These are phyloP conservation scores for Neckera pumila DNA, from an alignment of 225 moss, liverwort and hornwort species.

Conservation along the genomic window DNA sequence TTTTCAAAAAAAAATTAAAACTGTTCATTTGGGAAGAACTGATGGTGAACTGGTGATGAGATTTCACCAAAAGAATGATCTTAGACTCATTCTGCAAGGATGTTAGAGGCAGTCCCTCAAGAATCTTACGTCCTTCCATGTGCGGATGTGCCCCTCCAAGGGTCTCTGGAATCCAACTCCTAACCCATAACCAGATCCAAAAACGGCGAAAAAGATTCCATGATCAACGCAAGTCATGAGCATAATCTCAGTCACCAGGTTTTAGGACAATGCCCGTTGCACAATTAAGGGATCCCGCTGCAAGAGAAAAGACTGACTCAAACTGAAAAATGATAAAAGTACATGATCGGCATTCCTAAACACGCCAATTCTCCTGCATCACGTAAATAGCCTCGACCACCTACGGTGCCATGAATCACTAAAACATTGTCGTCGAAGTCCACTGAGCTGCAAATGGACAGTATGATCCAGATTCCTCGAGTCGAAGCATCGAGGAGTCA, in stretches of 20 bases:
- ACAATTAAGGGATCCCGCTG: not conserved
- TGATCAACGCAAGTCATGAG: not conserved
- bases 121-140: not conserved
- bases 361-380: constrained; percentile 18
- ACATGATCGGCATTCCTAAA: constrained; percentile 32
- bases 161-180: not conserved
- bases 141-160: not conserved
- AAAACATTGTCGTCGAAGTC: constrained; percentile 1
- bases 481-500: not conserved
- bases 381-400: not conserved
- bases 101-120: not conserved
- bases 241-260: not conserved
- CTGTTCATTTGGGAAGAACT: no score
- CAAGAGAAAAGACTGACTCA: not conserved
- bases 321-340: constrained; percentile 40
- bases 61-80: no score
- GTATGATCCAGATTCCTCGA: not conserved
- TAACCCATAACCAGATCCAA: not conserved
- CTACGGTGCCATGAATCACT: constrained; percentile 5
- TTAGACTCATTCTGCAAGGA: not conserved
- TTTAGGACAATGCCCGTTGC: not conserved
- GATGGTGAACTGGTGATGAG: no score
- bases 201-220: not conserved
- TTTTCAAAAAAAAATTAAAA: no score
- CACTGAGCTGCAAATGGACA: constrained; percentile 13